phyloP scores from a whole-genome alignment of 1,284 basidiomycete genomes.

The Ustilago cynodontis region DNA sequence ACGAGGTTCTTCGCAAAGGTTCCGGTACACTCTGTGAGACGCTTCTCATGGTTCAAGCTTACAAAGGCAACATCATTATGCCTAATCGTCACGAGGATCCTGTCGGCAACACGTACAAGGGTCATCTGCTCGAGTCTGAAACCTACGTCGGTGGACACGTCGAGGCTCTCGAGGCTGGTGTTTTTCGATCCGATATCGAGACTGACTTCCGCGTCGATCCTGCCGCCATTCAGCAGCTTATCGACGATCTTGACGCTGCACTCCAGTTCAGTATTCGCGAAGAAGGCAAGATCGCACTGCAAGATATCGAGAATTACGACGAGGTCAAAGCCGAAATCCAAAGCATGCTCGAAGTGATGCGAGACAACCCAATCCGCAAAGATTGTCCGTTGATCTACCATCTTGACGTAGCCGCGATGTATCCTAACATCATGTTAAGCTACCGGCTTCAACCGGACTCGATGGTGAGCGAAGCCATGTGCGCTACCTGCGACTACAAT shows the following conservation, averaged over 20 bases:
- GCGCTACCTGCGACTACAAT: conserved; percentile 98
- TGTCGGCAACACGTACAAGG: conserved; percentile 92
- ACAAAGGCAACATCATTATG: conserved; percentile 91
- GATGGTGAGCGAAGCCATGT: conserved; percentile 94
- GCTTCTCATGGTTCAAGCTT: conserved; percentile 98
- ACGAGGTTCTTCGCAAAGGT: conserved; percentile 96
- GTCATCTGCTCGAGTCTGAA: conserved; percentile 94
- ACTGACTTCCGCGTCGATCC: conserved; percentile 97
- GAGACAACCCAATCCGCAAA: conserved; percentile 87
- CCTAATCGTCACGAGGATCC: conserved; percentile 96
- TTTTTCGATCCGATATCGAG: conserved; percentile 95
- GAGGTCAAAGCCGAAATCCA: conserved; percentile 87
- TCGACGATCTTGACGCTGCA: conserved; percentile 92
- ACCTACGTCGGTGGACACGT: conserved; percentile 99
- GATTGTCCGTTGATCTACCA: conserved; percentile 98
- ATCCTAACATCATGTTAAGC: conserved; percentile 99
- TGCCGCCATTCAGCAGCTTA: conserved; percentile 87
- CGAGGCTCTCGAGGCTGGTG: conserved; percentile 97
- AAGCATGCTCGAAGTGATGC: conserved; percentile 84
- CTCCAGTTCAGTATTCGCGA: conserved; percentile 89
- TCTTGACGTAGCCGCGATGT: conserved; percentile 99
- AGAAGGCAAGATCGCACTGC: conserved; percentile 84
- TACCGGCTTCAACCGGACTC: conserved; percentile 99
- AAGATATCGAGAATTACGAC: conserved; percentile 93
- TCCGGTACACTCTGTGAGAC: conserved; percentile 97